These are phyloP conservation scores for Aspergillus sergii DNA, from an alignment of 2,329 filamentous ascomycete genomes.

Conservation along the genomic window DNA sequence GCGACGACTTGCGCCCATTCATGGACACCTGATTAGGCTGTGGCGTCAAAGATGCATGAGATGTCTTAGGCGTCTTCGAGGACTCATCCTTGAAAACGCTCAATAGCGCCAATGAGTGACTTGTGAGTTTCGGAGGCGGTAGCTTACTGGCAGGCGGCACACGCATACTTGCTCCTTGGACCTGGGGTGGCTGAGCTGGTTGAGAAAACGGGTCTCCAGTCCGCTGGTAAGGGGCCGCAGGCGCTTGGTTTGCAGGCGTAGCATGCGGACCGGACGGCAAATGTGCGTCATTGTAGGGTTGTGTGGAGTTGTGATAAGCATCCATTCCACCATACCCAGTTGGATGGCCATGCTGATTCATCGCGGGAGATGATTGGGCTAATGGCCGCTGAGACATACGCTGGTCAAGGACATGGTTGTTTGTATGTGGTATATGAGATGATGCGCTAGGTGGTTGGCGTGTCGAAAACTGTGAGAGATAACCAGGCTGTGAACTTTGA, in stretches of 20 bases:
- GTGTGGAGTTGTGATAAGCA: slow-evolving; percentile 27
- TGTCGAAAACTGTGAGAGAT: slow-evolving; percentile 27
- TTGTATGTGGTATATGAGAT: slow-evolving; percentile 15
- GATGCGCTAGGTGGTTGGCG: slow-evolving; percentile 17
- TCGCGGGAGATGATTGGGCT: slow-evolving; percentile 12
- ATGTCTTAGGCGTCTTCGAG: slow-evolving; percentile 28
- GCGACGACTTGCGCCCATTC: slow-evolving; percentile 29
- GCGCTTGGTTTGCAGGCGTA: slow-evolving; percentile 20
- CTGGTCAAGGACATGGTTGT: slow-evolving; percentile 9
- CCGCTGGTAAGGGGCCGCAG: slow-evolving; percentile 48
- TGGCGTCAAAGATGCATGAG: slow-evolving; percentile 23
- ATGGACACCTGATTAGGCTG: slow-evolving; percentile 15
- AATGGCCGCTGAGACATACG: slow-evolving; percentile 13
- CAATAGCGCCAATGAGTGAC: slow-evolving; percentile 60
- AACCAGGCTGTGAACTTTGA: slow-evolving; percentile 29
- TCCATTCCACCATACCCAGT: slow-evolving; percentile 22
- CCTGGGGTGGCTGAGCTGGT: slow-evolving; percentile 33
- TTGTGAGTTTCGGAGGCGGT: slow-evolving; percentile 60
- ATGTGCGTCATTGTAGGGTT: slow-evolving; percentile 23
- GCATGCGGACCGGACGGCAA: slow-evolving; percentile 18
- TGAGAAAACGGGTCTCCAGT: slow-evolving; percentile 51
- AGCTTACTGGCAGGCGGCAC: slow-evolving; percentile 61
- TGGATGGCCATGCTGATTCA: slow-evolving; percentile 23
- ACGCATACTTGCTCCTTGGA: slow-evolving; percentile 51
- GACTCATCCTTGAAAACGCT: slow-evolving; percentile 57